Evolutionary conservation across 257 asterid species (phyloP), one percentile per base, ranked within the genome.

Genomic region (Nicotiana knightiana): DNA sequence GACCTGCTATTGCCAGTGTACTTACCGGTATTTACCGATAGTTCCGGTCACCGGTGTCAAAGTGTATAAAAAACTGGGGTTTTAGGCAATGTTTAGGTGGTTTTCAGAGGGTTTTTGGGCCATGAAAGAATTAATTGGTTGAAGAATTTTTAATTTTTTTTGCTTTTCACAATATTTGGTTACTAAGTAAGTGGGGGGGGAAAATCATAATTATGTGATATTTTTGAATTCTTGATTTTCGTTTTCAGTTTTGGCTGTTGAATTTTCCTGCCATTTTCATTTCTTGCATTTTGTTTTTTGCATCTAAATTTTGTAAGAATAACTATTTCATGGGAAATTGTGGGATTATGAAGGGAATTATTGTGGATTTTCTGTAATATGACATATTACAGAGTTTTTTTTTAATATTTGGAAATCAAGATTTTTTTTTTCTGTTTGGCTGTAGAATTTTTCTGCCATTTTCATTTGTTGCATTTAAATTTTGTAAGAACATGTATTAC

Each of bases 21-120:
- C 9, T 1, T 35, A 84, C 75, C 76, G 77, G 86, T 77, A 35
- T 82, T 79, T 81, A 89, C 93, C 90, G 88, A 68, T 46, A 53
- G 84, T 79, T 77, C 91, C 89, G 88, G 92, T 90, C 76, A 81
- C 87, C 66, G 73, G 79, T 89, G 88, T 89, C 93, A 85, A 87
- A 51, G 88, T 88, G 86, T 92, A 90, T 90, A 90, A 92, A 75
- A 90, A 83, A 85, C 84, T 87, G 76, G 93, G 96, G 96, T 90
- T 92, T 92, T 87, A 92, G 94, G 87, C 32, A 84, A 83, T 82
- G 78, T 64, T 32, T 51, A 84, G 32, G 79, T 88, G 91, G 90
- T 86, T 88, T 89, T 89, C 92, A 83, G 82, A 83, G 96, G 94
- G 91, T 85, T 90, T 81, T 92, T 90, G 87, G 57, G 48, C 11